Percentiles rank a stretch among this genome's conserved stretches.
These are phyloP conservation scores for Hypomontagnella submonticulosa DNA, from an alignment of 495 filamentous ascomycete genomes.

Conservation along the genomic window DNA sequence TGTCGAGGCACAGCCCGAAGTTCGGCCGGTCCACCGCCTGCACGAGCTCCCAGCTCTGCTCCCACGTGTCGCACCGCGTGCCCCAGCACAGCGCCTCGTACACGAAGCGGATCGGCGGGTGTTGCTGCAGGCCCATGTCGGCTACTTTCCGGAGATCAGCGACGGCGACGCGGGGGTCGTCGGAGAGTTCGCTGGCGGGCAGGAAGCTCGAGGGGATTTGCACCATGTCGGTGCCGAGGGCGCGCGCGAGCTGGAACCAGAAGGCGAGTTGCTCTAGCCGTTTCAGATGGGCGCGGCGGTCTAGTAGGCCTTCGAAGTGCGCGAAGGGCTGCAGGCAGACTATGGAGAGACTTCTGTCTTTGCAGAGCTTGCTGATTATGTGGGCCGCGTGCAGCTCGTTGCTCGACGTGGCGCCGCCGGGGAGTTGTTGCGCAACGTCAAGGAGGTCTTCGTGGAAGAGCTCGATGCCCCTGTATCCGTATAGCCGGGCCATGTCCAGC, in stretches of 20 bases:
- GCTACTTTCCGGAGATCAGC: slow-evolving; percentile 72
- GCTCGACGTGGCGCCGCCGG: slow-evolving; percentile 46
- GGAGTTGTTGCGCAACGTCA: slow-evolving; percentile 61
- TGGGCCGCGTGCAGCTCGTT: slow-evolving; percentile 69
- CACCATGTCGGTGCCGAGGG: slow-evolving; percentile 75
- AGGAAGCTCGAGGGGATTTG: slow-evolving; percentile 81
- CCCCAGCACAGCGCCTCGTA: slow-evolving; percentile 84
- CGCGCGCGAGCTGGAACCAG: slow-evolving; percentile 75
- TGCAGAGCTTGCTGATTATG: slow-evolving; percentile 65
- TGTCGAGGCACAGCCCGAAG: slow-evolving; percentile 83
- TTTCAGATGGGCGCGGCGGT: slow-evolving; percentile 67
- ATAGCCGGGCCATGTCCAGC: slow-evolving; percentile 69
- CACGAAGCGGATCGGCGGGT: slow-evolving; percentile 72
- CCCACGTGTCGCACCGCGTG: slow-evolving; percentile 77
- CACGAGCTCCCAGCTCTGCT: slow-evolving; percentile 76
- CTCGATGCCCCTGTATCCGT: slow-evolving; percentile 78
- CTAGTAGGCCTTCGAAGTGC: slow-evolving; percentile 80
- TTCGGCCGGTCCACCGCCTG: slow-evolving; percentile 72
- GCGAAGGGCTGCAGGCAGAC: slow-evolving; percentile 82
- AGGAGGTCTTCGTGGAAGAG: slow-evolving; percentile 84
- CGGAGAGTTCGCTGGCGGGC: slow-evolving; percentile 64
- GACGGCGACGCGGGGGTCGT: slow-evolving; percentile 68
- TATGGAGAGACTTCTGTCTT: slow-evolving; percentile 67
- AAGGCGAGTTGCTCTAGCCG: slow-evolving; percentile 71
- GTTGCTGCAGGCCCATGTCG: slow-evolving; percentile 66